Percentiles rank a stretch among this genome's conserved stretches.
phyloP scores from a whole-genome alignment of 202 grass and related monocot genomes.

The Schoenoplectus tabernaemontani region DNA sequence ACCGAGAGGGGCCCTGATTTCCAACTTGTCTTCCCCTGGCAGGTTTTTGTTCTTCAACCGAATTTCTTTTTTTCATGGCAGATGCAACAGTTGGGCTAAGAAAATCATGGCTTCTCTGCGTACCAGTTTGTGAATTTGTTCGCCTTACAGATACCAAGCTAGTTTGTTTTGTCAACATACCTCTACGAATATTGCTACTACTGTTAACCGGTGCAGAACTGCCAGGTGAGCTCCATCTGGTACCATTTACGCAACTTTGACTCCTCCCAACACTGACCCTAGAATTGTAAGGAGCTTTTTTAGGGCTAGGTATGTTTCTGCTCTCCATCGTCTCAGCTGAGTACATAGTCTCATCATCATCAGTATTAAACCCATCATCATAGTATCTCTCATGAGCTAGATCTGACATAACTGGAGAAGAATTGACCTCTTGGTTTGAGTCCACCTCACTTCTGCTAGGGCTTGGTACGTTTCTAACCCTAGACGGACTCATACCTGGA shows the following conservation, averaged over 20 bases:
- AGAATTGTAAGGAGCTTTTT: slow-evolving; percentile 25
- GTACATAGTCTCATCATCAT: slow-evolving; percentile 69
- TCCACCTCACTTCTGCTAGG: slow-evolving; percentile 21
- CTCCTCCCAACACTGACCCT: slow-evolving; percentile 38
- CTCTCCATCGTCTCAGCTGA: slow-evolving; percentile 84
- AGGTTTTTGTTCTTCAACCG: slow-evolving; percentile 19
- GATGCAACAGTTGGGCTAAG: slow-evolving; percentile 67
- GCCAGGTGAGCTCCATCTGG: slow-evolving; percentile 56
- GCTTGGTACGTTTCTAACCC: slow-evolving; percentile 9
- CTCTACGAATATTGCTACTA: slow-evolving; percentile 17
- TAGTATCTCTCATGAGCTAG: slow-evolving; percentile 34
- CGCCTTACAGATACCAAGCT: slow-evolving; percentile 55
- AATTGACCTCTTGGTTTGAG: slow-evolving; percentile 42
- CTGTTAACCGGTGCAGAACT: slow-evolving; percentile 38
- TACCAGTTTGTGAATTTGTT: slow-evolving; percentile 56
- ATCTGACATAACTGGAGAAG: slow-evolving; percentile 42
- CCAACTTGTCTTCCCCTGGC: slow-evolving; percentile 7
- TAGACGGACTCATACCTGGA: slow-evolving; percentile 1
- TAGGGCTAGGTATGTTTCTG: slow-evolving; percentile 73
- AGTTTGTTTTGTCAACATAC: slow-evolving; percentile 30
- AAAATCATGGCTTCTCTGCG: slow-evolving; percentile 72
- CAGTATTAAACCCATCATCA: slow-evolving; percentile 44
- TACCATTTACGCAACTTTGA: slow-evolving; percentile 52
- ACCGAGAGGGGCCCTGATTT: slow-evolving; percentile 15
- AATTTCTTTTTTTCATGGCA: slow-evolving; percentile 71